These are phyloP conservation scores for Aspergillus funiculosus DNA, from an alignment of 495 filamentous ascomycete genomes.

Conservation along the genomic window DNA sequence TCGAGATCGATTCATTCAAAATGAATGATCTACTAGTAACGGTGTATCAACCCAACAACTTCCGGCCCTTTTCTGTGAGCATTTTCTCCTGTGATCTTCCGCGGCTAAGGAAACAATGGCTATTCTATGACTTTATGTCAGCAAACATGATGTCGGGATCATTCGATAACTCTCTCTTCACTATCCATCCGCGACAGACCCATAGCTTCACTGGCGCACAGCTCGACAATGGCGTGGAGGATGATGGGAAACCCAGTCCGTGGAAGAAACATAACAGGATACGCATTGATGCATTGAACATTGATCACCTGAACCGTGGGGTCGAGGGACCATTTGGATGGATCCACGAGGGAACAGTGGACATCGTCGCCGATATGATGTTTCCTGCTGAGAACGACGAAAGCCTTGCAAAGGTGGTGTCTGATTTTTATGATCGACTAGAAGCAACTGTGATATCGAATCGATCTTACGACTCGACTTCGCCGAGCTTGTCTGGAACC, in stretches of 20 bases:
- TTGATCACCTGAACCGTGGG: conserved; percentile 92
- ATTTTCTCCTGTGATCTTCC: conserved; percentile 94
- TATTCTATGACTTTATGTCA: conserved; percentile 95
- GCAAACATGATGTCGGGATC: conserved; percentile 95
- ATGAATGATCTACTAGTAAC: conserved; percentile 91
- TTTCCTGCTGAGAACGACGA: conserved; percentile 82
- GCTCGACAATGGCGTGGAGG: conserved; percentile 47
- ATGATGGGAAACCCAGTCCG: conserved; percentile 44
- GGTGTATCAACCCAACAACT: conserved; percentile 80
- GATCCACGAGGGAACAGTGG: conserved; percentile 94
- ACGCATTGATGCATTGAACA: conserved; percentile 86
- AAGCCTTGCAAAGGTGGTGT: conserved; percentile 83
- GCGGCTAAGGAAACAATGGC: conserved; percentile 87
- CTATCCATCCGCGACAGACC: conserved; percentile 88
- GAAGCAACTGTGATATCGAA: conserved; percentile 84
- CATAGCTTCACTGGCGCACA: conserved; percentile 60
- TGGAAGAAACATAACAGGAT: conserved; percentile 94
- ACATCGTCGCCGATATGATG: conserved; percentile 93
- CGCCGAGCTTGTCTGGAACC: conserved; percentile 6
- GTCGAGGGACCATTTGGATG: conserved; percentile 93
- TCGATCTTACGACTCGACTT: conserved; percentile 35
- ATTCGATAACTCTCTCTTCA: conserved; percentile 93
- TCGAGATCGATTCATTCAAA: conserved; percentile 94
- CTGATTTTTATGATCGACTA: conserved; percentile 88
- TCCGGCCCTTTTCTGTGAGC: conserved; percentile 89